Evolutionary conservation across 768 basidiomycete species (phyloP), one percentile per base, ranked within the genome.

Genomic region (Tephrocybe sp.): DNA sequence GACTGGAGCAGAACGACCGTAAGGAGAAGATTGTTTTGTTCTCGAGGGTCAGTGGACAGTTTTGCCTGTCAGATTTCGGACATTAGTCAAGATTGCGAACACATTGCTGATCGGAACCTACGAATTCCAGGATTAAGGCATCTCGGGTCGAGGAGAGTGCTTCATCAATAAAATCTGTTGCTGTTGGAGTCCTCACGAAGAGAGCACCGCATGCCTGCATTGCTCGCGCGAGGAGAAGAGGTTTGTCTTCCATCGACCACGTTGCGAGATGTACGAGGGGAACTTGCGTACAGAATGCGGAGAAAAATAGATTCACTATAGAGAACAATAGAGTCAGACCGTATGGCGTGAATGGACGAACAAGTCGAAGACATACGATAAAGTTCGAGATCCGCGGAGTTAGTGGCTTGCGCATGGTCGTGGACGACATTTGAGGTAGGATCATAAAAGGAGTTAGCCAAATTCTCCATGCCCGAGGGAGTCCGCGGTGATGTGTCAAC

Each of bases 151-250:
- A 69, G 19, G 61, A 67, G 55, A 78, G 64, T 19, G 69, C 73
- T 40, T 66, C 69, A 34, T 68, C 70, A 55, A 80, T 78, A 64
- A 79, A 84, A 34, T 65, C 65, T 47, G 65, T 56, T 2, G 81
- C 78, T 25, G 62, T 67, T n/a, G 66, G 65, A 10, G 73, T 80
- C 60, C 72, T 77, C 41, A 74, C 75, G 61, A 78, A 82, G 44
- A 80, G 67, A 21, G 78, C 86, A 50, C 79, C 86, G 62, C 77
- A 83, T 18, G 77, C 81, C 62, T 78, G 77, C 80, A 81, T 82
- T 19, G 75, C 73, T 16, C 68, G 74, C 38, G 82, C 60, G 33
- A 81, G 76, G 54, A 79, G 68, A 4, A 68, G 71, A 27, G 75
- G 78, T 51, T 78, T 80, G 27, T 63, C 68, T 22, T 72, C 76